Conservation (phyloP, 805 yeast genomes). For the Blastobotrys terrestris region DNA sequence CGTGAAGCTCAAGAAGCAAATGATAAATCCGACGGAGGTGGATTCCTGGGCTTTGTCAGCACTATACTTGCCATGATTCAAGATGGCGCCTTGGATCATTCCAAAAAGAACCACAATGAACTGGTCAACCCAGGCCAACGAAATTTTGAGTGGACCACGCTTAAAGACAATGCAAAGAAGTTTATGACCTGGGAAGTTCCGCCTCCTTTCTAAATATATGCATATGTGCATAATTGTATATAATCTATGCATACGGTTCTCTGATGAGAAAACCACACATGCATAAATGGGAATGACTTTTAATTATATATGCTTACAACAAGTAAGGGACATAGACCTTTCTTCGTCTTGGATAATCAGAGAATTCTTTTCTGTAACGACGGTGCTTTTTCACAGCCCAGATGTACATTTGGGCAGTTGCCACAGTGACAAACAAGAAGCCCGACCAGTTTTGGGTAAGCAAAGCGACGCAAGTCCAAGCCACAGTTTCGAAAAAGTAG, state of each 20-base stretch:
- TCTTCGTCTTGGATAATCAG: conserved; percentile 73
- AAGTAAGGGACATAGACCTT: conserved; percentile 76
- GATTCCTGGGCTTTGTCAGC: conserved; percentile 1
- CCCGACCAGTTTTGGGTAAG: conserved; percentile 75
- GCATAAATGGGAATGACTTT: no score
- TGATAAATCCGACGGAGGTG: conserved; percentile 3
- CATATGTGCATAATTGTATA: no score
- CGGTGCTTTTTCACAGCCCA: conserved; percentile 90
- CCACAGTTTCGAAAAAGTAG: conserved; percentile 77
- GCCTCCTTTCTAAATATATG: background rate
- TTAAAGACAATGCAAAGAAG: background rate
- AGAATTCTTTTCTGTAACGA: conserved; percentile 60
- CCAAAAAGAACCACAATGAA: conserved; percentile 15
- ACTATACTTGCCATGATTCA: conserved; percentile 4
- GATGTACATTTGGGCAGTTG: conserved; percentile 74
- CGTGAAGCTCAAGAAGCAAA: conserved; percentile 5
- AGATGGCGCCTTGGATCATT: conserved; percentile 3
- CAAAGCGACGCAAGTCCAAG: conserved; percentile 68
- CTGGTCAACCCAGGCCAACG: conserved; percentile 23
- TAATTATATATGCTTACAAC: conserved; percentile 32
- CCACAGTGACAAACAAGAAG: conserved; percentile 61
- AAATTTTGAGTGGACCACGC: background rate
- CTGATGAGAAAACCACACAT: no score
- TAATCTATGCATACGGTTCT: no score
- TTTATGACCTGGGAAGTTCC: background rate